These are phyloP conservation scores for Beta macrorhiza DNA, from an alignment of 179 eudicot genomes.

Conservation along the genomic window DNA sequence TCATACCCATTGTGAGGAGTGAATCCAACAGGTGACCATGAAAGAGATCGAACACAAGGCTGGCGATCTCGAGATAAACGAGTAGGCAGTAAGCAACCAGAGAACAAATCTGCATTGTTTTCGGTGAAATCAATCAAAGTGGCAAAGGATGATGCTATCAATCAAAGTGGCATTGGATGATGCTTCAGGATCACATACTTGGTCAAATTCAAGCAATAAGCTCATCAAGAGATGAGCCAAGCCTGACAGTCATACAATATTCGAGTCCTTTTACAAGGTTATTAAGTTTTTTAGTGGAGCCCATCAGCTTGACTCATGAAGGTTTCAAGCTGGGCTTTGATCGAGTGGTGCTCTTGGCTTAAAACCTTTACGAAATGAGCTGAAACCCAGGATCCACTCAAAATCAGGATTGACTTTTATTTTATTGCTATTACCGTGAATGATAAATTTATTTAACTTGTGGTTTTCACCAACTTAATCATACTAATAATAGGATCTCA, in stretches of 20 bases:
- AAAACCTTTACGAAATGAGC: too few species aligned
- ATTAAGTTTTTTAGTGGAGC: too few species aligned
- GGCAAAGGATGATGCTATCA: neutral
- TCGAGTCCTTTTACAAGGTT: neutral
- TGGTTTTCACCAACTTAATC: too few species aligned
- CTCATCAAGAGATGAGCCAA: neutral
- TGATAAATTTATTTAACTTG: too few species aligned
- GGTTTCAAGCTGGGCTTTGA: too few species aligned
- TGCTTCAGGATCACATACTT: neutral
- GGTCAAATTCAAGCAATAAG: neutral
- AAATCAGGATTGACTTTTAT: too few species aligned
- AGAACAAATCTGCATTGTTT: conserved; percentile 50
- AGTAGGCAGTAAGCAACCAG: conserved; percentile 61
- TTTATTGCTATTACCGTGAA: too few species aligned
- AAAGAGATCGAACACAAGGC: conserved; percentile 73
- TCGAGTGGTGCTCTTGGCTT: too few species aligned
- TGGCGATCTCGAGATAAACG: conserved; percentile 62
- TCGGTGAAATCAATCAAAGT: neutral
- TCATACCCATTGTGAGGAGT: conserved; percentile 69
- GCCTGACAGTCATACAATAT: neutral
- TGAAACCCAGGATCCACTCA: too few species aligned
- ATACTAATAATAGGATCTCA: neutral
- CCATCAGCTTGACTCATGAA: too few species aligned
- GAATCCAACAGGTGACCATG: conserved; percentile 89
- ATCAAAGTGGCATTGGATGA: neutral